Evolutionary conservation across 2,329 filamentous ascomycete genomes (phyloP), one percentile per base, ranked within the genome.

Genomic region (Cordyceps sp.): DNA sequence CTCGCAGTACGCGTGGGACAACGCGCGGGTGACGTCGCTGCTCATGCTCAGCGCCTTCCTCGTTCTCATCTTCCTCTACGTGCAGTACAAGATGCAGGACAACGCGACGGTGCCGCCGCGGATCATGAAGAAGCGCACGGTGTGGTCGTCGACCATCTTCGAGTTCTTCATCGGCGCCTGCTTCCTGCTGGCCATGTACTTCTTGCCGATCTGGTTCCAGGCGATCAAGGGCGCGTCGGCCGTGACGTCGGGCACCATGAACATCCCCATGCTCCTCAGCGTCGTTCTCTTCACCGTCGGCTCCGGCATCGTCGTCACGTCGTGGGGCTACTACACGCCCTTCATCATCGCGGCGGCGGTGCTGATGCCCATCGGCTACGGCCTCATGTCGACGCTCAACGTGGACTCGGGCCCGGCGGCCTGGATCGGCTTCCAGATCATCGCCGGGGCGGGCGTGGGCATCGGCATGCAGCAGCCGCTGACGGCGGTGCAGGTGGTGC

Each of bases 361-460:
- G 18, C 30, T 54, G 16, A 29, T 44, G 40, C 43, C 62, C 24
- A 45, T 70, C 34, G 67, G 68, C 8, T 48, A 55, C 3, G 71
- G 68, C 13, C 57, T 75, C 33, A 57, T 75, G 36, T 65, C 66
- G 1, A 72, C 66, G 0, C 58, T 72, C 10, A 46, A 50, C 21
- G 51, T 64, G 3, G 38, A 57, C 39, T 70, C 64, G 5, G 52
- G 57, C 1, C 47, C 62, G 2, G 45, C 49, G 10, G 50, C 58
- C 24, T 75, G 69, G 69, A 66, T 73, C 38, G 68, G 68, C 14
- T 73, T 66, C 46, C 69, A 73, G 44, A 61, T 68, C 26, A 44
- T 75, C 17, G 52, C 58, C 14, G 71, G 69, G 21, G 50, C 71
- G 3, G 70, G 69, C 18, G 56, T 67, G 19, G 62, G 62, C 25